Percentiles rank a stretch among this genome's conserved stretches.
Conservation (phyloP, 2,329 filamentous ascomycete genomes). For the Botrytis deweyae region DNA sequence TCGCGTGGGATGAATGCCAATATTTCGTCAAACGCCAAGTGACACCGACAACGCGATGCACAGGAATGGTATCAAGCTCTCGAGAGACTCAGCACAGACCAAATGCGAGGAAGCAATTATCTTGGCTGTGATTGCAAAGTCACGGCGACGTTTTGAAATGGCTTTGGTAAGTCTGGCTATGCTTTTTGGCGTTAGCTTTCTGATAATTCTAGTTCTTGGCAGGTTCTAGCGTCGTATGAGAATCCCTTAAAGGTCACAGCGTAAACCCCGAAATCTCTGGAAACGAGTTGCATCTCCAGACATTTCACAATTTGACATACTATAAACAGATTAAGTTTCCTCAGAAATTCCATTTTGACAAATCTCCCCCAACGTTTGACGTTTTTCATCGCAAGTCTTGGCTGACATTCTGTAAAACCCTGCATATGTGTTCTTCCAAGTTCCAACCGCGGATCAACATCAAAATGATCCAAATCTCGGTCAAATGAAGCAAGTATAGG, state of each 20-base stretch:
- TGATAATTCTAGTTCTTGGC: slow-evolving; percentile 13
- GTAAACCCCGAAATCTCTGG: slow-evolving; percentile 2
- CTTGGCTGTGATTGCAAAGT: slow-evolving; percentile 8
- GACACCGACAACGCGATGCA: slow-evolving; percentile 14
- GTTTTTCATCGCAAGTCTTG: slow-evolving; percentile 19
- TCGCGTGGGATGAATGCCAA: not conserved
- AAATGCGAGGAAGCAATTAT: slow-evolving; percentile 8
- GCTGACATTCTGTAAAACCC: slow-evolving; percentile 16
- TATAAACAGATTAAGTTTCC: slow-evolving; percentile 5
- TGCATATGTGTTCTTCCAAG: not conserved
- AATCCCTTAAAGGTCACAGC: slow-evolving; percentile 9
- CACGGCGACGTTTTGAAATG: slow-evolving; percentile 10
- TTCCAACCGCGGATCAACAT: not conserved
- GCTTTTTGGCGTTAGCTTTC: slow-evolving; percentile 4
- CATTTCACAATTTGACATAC: not conserved
- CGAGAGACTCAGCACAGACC: not conserved
- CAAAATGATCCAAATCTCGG: not conserved
- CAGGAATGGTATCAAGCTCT: slow-evolving; percentile 1
- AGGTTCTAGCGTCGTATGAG: slow-evolving; percentile 16
- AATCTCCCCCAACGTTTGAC: slow-evolving; percentile 3
- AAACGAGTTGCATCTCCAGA: slow-evolving; percentile 6
- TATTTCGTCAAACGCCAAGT: slow-evolving; percentile 16
- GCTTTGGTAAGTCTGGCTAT: slow-evolving; percentile 7
- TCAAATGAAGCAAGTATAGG: not conserved
- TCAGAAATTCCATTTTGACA: not conserved